Evolutionary conservation across 2,329 filamentous ascomycete species (phyloP).

Genomic region (Elsinoe australis): DNA sequence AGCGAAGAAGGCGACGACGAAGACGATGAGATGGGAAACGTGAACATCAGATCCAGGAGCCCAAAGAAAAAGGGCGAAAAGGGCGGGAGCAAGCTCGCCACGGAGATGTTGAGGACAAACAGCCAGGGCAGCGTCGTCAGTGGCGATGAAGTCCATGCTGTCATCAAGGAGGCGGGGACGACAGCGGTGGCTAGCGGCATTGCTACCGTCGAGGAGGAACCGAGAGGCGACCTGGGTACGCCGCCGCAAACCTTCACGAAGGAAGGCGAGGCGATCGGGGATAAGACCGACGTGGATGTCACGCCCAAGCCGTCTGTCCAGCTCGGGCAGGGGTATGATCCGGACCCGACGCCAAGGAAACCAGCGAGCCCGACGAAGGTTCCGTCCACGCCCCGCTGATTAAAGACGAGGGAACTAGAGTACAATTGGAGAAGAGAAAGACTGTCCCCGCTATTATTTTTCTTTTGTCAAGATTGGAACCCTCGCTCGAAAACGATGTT

Average conservation of each 20-base stretch:
- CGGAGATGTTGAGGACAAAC: slow-evolving; percentile 97
- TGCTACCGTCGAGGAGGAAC: no score
- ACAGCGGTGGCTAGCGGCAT: neutral
- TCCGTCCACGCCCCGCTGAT: no score
- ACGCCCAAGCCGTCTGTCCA: slow-evolving; percentile 3
- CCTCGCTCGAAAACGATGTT: neutral
- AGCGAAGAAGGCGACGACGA: slow-evolving; percentile 85
- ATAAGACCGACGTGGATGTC: slow-evolving; percentile 4
- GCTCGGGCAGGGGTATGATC: neutral
- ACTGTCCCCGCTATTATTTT: no score
- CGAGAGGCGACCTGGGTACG: slow-evolving; percentile 19
- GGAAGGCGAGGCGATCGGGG: slow-evolving; percentile 2
- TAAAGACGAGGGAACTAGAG: neutral
- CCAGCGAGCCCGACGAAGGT: slow-evolving; percentile 3
- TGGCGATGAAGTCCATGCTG: slow-evolving; percentile 36
- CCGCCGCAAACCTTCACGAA: slow-evolving; percentile 18
- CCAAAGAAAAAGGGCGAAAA: slow-evolving; percentile 52
- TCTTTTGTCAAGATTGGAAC: slow-evolving; percentile 3
- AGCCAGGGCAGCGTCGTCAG: slow-evolving; percentile 71
- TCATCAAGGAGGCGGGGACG: slow-evolving; percentile 23
- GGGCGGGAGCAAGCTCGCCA: slow-evolving; percentile 74
- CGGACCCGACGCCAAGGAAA: slow-evolving; percentile 13
- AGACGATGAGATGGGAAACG: slow-evolving; percentile 74
- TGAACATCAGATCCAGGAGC: slow-evolving; percentile 45
- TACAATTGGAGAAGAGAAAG: neutral